Evolutionary conservation across 495 filamentous ascomycete genomes (phyloP).

Genomic region (Darksidea phi): DNA sequence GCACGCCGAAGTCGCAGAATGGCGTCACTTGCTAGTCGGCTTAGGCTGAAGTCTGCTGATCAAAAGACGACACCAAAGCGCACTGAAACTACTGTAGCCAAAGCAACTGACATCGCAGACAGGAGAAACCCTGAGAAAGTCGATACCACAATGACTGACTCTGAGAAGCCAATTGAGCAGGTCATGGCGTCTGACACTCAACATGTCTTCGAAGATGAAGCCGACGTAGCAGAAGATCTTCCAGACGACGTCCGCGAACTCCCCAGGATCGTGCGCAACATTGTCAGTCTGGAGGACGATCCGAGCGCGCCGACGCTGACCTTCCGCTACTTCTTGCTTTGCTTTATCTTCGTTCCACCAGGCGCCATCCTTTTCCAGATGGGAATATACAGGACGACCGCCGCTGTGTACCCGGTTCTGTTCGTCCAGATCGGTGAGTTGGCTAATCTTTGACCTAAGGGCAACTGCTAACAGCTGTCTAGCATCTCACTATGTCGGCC

Average conservation of each 20-base stretch:
- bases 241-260: slow-evolving; percentile 17
- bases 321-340: slow-evolving; percentile 57
- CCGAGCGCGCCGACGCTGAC: slow-evolving; percentile 53
- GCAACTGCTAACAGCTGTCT: background rate
- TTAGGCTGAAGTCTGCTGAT: background rate
- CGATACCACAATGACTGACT: background rate
- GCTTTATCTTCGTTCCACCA: slow-evolving; percentile 53
- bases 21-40: background rate
- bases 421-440: slow-evolving; percentile 51
- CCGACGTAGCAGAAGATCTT: slow-evolving; percentile 1
- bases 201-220: slow-evolving; percentile 1
- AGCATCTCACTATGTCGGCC: slow-evolving; percentile 54
- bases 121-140: slow-evolving; percentile 14
- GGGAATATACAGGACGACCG: slow-evolving; percentile 54
- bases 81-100: background rate
- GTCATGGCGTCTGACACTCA: background rate
- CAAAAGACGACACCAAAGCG: background rate
- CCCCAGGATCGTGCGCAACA: slow-evolving; percentile 47
- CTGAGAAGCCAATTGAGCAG: background rate
- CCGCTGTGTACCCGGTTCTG: slow-evolving; percentile 57
- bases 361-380: slow-evolving; percentile 57
- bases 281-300: slow-evolving; percentile 56
- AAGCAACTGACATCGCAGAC: background rate
- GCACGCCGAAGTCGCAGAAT: background rate
- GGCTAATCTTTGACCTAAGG: too few species aligned